Evolutionary conservation across 225 moss, liverwort and hornwort genomes (phyloP).

Genomic region (Antitrichia curtipendula): DNA sequence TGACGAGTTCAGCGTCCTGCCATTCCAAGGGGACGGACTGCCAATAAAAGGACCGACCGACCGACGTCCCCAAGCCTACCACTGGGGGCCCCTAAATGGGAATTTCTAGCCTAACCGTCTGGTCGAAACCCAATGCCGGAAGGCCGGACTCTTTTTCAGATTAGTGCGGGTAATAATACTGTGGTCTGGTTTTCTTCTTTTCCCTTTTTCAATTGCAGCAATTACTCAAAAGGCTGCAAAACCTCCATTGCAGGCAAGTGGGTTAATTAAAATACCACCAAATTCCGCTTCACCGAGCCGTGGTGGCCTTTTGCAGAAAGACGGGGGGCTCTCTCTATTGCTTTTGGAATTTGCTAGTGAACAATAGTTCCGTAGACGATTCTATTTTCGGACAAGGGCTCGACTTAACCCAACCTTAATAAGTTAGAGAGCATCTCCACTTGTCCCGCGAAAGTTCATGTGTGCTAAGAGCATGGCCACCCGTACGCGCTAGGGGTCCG

Average conservation of each 20-base stretch:
- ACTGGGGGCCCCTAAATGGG: background rate
- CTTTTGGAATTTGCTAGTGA: background rate
- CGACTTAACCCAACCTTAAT: too few relatives aligned
- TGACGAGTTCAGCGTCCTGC: too few relatives aligned
- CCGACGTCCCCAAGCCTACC: background rate
- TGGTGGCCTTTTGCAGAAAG: background rate
- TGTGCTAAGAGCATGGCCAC: too few relatives aligned
- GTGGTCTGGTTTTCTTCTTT: background rate
- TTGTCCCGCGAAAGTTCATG: too few relatives aligned
- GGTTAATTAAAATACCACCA: background rate
- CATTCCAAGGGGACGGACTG: background rate
- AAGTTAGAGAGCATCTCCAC: too few relatives aligned
- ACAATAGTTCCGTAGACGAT: too few relatives aligned
- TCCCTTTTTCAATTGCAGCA: too few relatives aligned
- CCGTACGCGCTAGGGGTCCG: too few relatives aligned
- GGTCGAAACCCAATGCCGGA: background rate
- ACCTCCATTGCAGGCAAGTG: background rate
- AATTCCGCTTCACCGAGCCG: background rate
- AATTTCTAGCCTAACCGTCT: background rate
- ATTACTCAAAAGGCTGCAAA: background rate
- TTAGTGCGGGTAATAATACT: background rate
- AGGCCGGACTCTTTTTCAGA: background rate
- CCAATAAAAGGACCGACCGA: background rate
- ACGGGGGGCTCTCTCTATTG: background rate
- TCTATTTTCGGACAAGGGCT: background rate